A percentile compares a stretch with the other conserved stretches of the same genome.
Evolutionary conservation across 2,329 filamentous ascomycete species (phyloP).

Genomic region (Diplodia scrobiculata): DNA sequence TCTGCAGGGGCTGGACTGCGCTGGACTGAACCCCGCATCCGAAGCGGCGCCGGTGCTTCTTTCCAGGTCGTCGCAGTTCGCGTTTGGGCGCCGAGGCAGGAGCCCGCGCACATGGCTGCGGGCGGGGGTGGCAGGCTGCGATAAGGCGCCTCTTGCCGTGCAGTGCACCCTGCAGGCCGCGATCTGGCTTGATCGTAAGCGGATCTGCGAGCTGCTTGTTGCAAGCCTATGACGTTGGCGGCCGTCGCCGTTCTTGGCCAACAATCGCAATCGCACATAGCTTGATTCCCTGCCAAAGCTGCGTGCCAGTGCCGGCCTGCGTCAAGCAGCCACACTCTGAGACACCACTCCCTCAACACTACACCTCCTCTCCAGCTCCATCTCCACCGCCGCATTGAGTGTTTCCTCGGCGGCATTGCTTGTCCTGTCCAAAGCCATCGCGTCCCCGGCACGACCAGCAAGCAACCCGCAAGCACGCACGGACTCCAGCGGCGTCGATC

Average conservation of each 20-base stretch:
- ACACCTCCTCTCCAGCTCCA: not conserved
- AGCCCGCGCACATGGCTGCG: not conserved
- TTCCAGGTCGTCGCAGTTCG: not conserved
- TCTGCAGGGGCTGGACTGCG: not conserved
- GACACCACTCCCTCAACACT: not conserved
- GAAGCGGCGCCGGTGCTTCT: not conserved
- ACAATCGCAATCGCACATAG: conserved; percentile 10
- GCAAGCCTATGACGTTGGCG: conserved; percentile 26
- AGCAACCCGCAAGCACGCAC: conserved; percentile 17
- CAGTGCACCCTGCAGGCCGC: conserved; percentile 2
- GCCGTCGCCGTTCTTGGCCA: conserved; percentile 15
- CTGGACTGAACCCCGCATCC: not conserved
- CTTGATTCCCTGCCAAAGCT: conserved; percentile 28
- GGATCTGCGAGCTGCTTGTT: conserved; percentile 5
- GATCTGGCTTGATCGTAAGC: conserved; percentile 16
- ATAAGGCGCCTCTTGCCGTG: not conserved
- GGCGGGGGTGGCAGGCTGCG: not conserved
- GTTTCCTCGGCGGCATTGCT: not conserved
- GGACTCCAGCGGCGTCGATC: conserved; percentile 15
- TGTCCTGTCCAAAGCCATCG: not conserved
- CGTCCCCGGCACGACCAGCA: conserved; percentile 1
- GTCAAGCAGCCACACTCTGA: conserved; percentile 10
- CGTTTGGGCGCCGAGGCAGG: conserved; percentile 2
- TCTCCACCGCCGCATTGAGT: not conserved
- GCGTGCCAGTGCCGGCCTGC: conserved; percentile 4